Evolutionary conservation across 306 rosid genomes (phyloP), one percentile per base, ranked within the genome.

Genomic region (Rubus parviflorus): DNA sequence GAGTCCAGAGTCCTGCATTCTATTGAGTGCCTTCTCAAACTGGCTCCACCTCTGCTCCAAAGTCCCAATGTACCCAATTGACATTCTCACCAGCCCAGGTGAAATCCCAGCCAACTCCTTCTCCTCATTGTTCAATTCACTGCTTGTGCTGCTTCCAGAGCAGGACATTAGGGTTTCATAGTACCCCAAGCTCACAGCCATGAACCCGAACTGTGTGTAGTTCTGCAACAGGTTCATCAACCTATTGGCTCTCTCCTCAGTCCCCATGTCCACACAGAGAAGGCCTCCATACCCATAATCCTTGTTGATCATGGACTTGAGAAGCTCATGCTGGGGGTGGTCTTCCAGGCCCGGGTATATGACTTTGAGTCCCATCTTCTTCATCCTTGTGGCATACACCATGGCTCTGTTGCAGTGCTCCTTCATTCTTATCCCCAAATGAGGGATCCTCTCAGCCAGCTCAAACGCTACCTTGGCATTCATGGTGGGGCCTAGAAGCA

Each of bases 401-500:
- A 91, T 6, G 2, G 99, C 96, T 5, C 99, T 68, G 35, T 83
- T 17, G 83, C 88, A 82, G 54, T 95, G 98, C 52, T 92, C 98
- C 69, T 92, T 92, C 92, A 95, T 90, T 35, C 97, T 83, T 5
- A 92, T 65, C 2, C 85, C 90, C 70, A 91, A 72, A 62, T 95
- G 99, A 0, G 99, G 98, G 48, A 95, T 83, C 77, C 99, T 85
- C 79, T 92, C 97, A 0, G 99, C 81, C 0, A 95, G 90, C 61
- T 95, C 99, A 10, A 90, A 95, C 6, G 99, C 99, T 6, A 95
- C 92, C 76, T 95, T 95, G 2, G 99, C 57, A 67, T 95, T 92
- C 99, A 95, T 92, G 4, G 99, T 95, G 12, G 99, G 99, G 3
- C 99, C 99, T 42, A 92, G 62, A 7, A 95, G 82, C 99, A 95